phyloP scores from a whole-genome alignment of 192 early-diverging fungal genomes.

The Mortierella alpina region DNA sequence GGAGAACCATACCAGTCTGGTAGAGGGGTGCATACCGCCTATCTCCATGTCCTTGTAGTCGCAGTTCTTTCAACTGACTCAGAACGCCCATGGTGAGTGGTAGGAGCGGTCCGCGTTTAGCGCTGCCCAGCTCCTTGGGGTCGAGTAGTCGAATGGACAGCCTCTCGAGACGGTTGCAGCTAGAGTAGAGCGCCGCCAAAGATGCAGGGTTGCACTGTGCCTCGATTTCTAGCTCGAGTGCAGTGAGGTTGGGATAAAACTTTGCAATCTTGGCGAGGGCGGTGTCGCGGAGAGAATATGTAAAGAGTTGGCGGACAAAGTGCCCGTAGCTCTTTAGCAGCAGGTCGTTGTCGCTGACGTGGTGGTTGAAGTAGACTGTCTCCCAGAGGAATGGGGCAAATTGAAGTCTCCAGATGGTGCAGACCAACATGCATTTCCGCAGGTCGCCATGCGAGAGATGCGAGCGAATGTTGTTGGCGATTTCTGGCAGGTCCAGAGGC shows the following conservation, averaged over 20 bases:
- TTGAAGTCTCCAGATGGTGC: conserved; percentile 7
- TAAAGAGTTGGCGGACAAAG: conserved; percentile 6
- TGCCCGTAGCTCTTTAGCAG: conserved; percentile 3
- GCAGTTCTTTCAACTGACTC: conserved; percentile 10
- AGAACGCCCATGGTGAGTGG: conserved; percentile 10
- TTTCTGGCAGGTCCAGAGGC: conserved; percentile 29
- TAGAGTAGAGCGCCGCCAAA: neutral
- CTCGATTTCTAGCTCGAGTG: neutral
- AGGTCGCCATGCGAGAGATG: conserved; percentile 6
- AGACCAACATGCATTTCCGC: conserved; percentile 21
- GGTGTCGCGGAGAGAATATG: conserved; percentile 6
- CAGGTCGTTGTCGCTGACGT: neutral
- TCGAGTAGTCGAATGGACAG: neutral
- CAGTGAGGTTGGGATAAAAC: neutral
- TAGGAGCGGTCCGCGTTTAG: conserved; percentile 1
- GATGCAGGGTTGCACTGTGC: neutral
- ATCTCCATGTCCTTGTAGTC: neutral
- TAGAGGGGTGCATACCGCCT: conserved; percentile 4
- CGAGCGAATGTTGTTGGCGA: conserved; percentile 3
- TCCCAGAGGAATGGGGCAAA: conserved; percentile 35
- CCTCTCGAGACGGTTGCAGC: neutral
- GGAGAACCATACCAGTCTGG: conserved; percentile 14
- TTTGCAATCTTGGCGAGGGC: conserved; percentile 3
- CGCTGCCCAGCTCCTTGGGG: neutral
- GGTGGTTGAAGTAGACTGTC: conserved; percentile 5